Percentiles rank a stretch among this genome's conserved stretches.
Conservation (phyloP, 306 rosid species). For the Trifolium fragiferum region DNA sequence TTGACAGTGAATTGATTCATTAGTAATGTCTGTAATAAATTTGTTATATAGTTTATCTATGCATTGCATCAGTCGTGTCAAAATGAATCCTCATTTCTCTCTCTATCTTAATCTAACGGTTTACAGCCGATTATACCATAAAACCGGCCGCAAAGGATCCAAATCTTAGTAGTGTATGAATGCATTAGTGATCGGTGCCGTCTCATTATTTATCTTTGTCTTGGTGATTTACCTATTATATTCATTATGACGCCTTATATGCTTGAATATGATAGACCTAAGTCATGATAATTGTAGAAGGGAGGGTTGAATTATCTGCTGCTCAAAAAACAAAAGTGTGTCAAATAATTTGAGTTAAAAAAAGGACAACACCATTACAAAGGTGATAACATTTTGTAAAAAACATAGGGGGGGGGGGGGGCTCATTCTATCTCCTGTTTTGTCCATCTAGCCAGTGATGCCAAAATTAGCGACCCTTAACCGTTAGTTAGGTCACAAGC, state of each 20-base stretch:
- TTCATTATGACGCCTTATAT: background rate
- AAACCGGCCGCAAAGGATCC: background rate
- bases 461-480: background rate
- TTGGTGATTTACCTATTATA: background rate
- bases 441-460: background rate
- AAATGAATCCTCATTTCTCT: background rate
- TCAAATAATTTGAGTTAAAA: background rate
- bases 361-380: background rate
- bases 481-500: background rate
- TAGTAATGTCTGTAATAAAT: constrained; percentile 17
- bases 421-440: background rate
- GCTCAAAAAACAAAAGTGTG: background rate
- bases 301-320: background rate
- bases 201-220: background rate
- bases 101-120: background rate
- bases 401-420: background rate
- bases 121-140: background rate
- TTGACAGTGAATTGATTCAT: constrained; percentile 19
- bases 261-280: background rate
- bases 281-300: background rate
- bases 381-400: background rate
- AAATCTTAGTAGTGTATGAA: no score
- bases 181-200: background rate
- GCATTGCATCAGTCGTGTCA: background rate
- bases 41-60: background rate